Conservation (phyloP, 2,329 filamentous ascomycete species). For the Dothiorella sarmentorum region DNA sequence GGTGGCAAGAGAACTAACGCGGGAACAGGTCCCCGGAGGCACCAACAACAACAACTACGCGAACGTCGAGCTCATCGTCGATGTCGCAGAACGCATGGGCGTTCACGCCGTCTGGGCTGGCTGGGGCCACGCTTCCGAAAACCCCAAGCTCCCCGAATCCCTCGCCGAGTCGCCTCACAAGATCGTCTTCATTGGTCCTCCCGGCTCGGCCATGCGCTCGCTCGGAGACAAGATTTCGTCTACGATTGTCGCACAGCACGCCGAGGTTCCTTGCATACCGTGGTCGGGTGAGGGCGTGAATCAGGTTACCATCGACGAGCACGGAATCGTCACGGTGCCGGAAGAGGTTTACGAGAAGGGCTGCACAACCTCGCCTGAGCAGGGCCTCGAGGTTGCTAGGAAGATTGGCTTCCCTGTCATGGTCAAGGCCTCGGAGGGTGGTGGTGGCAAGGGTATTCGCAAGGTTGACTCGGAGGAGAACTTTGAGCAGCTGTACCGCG, state of each 20-base stretch:
- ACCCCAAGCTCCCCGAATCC: constrained; percentile 94
- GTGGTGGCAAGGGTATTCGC: constrained; percentile 98
- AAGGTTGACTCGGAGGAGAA: constrained; percentile 84
- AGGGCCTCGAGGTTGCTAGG: constrained; percentile 81
- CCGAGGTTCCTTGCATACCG: constrained; percentile 94
- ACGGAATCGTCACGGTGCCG: constrained; percentile 88
- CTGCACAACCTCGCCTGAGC: constrained; percentile 83
- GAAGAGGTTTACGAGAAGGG: constrained; percentile 85
- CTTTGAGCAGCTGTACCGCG: constrained; percentile 87
- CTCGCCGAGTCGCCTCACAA: constrained; percentile 95
- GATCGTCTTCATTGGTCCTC: constrained; percentile 98
- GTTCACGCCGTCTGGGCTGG: constrained; percentile 99
- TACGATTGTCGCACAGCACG: constrained; percentile 97
- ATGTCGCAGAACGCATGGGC: constrained; percentile 96
- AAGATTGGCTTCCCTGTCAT: constrained; percentile 98
- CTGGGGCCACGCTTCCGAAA: constrained; percentile 99
- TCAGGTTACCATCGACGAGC: constrained; percentile 70
- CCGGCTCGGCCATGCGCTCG: constrained; percentile 96
- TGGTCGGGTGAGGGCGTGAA: constrained; percentile 96
- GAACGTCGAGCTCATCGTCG: constrained; percentile 98
- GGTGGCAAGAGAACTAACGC: constrained; percentile 21
- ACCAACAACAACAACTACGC: constrained; percentile 99
- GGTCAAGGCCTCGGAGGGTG: constrained; percentile 99
- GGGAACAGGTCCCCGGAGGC: constrained; percentile 74
- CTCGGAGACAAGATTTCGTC: constrained; percentile 99